Evolutionary conservation across 345 rosid species (phyloP).

Genomic region (Linum lewisii): DNA sequence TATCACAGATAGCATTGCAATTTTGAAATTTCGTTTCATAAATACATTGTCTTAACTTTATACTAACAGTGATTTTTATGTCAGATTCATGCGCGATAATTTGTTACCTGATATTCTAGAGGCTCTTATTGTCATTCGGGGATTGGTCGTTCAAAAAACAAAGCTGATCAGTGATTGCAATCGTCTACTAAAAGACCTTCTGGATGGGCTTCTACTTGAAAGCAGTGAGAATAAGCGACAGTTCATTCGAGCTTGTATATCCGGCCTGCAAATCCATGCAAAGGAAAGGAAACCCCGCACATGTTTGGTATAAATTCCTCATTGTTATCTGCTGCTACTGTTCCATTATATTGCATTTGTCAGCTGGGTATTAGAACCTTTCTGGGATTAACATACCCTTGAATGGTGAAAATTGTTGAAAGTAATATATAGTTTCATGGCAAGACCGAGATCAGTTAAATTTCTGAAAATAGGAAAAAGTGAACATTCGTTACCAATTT

Average conservation of each 20-base stretch:
- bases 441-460: background rate
- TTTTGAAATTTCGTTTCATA: background rate
- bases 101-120: slow-evolving; percentile 84
- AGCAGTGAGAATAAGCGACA: slow-evolving; percentile 91
- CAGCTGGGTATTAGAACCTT: background rate
- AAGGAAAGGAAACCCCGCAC: slow-evolving; percentile 77
- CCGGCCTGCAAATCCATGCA: slow-evolving; percentile 83
- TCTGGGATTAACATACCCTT: background rate
- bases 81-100: slow-evolving; percentile 87
- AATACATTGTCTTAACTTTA: slow-evolving; percentile 14
- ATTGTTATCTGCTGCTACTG: background rate
- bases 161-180: slow-evolving; percentile 93
- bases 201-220: slow-evolving; percentile 92
- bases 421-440: background rate
- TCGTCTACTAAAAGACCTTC: slow-evolving; percentile 79
- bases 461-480: background rate
- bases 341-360: background rate
- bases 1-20: slow-evolving; percentile 42
- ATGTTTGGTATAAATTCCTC: slow-evolving; percentile 48
- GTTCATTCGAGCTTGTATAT: slow-evolving; percentile 83
- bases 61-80: slow-evolving; percentile 14
- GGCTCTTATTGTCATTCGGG: slow-evolving; percentile 88
- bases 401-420: background rate
- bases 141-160: slow-evolving; percentile 96
- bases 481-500: no score